Evolutionary conservation across 2,329 filamentous ascomycete genomes (phyloP).

Genomic region (Aspergillus ruber): DNA sequence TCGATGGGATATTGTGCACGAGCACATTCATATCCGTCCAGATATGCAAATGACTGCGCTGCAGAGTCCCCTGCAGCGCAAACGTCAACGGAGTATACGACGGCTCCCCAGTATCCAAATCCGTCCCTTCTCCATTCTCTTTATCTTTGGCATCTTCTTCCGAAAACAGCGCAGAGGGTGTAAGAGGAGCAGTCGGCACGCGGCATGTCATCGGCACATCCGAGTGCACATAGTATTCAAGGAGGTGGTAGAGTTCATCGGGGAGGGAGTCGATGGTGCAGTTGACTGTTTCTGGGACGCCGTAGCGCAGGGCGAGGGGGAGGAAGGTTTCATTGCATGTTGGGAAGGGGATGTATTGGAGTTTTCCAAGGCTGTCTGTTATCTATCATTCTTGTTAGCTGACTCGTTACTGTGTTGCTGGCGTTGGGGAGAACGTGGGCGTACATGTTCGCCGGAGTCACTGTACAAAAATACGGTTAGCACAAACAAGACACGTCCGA

Average conservation of each 20-base stretch:
- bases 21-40: slow-evolving; percentile 85
- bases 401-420: background rate
- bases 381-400: slow-evolving; percentile 42
- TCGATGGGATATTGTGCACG: slow-evolving; percentile 51
- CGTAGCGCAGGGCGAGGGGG: slow-evolving; percentile 81
- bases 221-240: slow-evolving; percentile 92
- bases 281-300: slow-evolving; percentile 57
- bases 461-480: slow-evolving; percentile 8
- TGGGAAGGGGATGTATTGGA: slow-evolving; percentile 89
- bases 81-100: slow-evolving; percentile 71
- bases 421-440: background rate
- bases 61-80: slow-evolving; percentile 79
- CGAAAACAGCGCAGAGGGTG: slow-evolving; percentile 14
- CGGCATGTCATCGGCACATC: slow-evolving; percentile 91
- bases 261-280: slow-evolving; percentile 47
- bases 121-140: slow-evolving; percentile 41
- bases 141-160: slow-evolving; percentile 25
- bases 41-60: slow-evolving; percentile 83
- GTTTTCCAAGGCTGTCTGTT: slow-evolving; percentile 69
- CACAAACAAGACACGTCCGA: background rate
- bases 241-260: slow-evolving; percentile 49
- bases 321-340: slow-evolving; percentile 79
- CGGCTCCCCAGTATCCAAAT: slow-evolving; percentile 29
- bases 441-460: slow-evolving; percentile 29
- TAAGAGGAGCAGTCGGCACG: slow-evolving; percentile 68